Evolutionary conservation across 768 basidiomycete genomes (phyloP), one percentile per base, ranked within the genome.

Genomic region (Leccinum subgranulosum): DNA sequence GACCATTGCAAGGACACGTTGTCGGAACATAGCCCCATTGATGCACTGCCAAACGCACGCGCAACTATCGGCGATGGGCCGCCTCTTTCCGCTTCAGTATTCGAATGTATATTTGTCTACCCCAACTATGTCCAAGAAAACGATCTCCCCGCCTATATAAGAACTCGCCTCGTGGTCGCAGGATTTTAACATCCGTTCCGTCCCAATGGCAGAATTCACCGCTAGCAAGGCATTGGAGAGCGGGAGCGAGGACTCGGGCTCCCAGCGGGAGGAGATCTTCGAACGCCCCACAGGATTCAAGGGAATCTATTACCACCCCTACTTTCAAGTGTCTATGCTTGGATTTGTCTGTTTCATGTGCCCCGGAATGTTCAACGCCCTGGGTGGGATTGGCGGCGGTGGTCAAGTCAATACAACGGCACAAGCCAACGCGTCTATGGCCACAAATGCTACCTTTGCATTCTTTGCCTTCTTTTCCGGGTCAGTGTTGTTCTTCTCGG

Each of bases 381-480:
- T 92, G 60, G 87, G 83, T 59, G 89, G 92, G 23, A 77, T 94
- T 54, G 92, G 92, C 4, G 90, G 80, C 47, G 90, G 87, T 48
- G 92, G 92, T 4, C 86, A 88, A 72, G 68, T 90, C 43, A 84
- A 88, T 64, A 66, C 82, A 12, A 77, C 75, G 4, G 88, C 84
- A 12, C 82, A 80, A 66, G 84, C 88, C 17, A 89, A 92, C 63
- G 80, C 87, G 3, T 85, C 86, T 64, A 75, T 83, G 1, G 84
- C 88, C 3, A 73, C 90, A 14, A 92, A 93, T 65, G 72, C 84
- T 3, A 81, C 80, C 4, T 87, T 87, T 62, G 82, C 85, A 4
- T 73, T 81, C 57, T 77, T 75, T 12, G 84, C 83, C 0, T 87
- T 88, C 75, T 86, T 87, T 57, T 78, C 88, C 14, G 90, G 89